Evolutionary conservation across 768 basidiomycete genomes (phyloP), one percentile per base, ranked within the genome.

Genomic region (Cantharellus cinnabarinus): DNA sequence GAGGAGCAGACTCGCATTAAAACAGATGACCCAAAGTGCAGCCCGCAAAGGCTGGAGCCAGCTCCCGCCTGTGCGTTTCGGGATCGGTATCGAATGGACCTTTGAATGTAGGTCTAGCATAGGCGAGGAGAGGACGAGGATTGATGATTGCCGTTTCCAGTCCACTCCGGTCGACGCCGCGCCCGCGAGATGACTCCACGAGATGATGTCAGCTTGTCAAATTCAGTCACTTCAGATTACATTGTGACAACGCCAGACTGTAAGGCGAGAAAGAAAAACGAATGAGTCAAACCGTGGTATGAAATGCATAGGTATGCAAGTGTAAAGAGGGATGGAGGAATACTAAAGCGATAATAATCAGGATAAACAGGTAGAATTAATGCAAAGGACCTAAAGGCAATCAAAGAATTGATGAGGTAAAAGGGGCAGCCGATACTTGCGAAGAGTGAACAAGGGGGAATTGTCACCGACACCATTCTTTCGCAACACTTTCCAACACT

Each of bases 1-100:
- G 71, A 82, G 78, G 40, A 89, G 60, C 65, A 81, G 81, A 5
- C 77, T 87, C 4, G 76, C 62, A 62, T 78, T 69, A 72, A 88
- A 87, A 40, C 81, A 64, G 42, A 80, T 37, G 60, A 70, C 64
- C 68, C 81, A 85, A 35, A 78, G 66, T 3, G 78, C 1, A 5
- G 68, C 59, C 20, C 20, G 20, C 20, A 29, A 29, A 29, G 20
- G 1, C 4, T 65, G 63, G 57, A 69, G 66, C 56, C 68, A 63
- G 40, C 67, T 62, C 41, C 64, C 52, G 7, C 52, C 14, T 10
- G 52, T 10, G 10, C 52, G 52, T 54, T 37, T 10, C 10, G 52
- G 14, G 38, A 54, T 37, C 7, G 52, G 52, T 37, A 37, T 54
- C 10, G 34, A 59, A 35, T 15, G 50, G 50, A 14, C 20, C 20